Conservation (phyloP, 176 grass and related monocot genomes). For the Calamus simplicifolius region DNA sequence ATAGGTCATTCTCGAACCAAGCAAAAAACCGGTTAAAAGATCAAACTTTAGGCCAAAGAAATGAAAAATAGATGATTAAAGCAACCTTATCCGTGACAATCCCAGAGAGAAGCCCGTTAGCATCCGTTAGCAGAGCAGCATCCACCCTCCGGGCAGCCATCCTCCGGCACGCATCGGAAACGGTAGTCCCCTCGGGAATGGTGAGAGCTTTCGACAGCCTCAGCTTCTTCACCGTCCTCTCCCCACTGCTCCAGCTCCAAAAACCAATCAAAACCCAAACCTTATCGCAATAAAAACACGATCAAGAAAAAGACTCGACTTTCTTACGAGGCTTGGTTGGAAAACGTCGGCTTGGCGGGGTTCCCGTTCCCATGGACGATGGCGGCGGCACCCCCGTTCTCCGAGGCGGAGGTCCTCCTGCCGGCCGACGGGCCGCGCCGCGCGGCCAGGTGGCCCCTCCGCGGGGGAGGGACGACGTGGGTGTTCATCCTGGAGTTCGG, state of each 20-base stretch:
- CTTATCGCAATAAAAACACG: too few species aligned
- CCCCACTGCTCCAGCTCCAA: slow-evolving; percentile 35
- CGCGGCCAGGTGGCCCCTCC: not conserved
- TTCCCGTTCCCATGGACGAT: slow-evolving; percentile 31
- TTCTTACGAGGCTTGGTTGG: slow-evolving; percentile 33
- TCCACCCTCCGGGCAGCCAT: slow-evolving; percentile 78
- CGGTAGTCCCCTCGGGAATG: slow-evolving; percentile 73
- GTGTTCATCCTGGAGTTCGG: not conserved
- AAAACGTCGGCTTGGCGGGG: slow-evolving; percentile 34
- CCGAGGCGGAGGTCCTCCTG: slow-evolving; percentile 4
- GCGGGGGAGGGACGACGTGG: not conserved
- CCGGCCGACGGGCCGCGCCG: not conserved
- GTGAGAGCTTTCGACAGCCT: slow-evolving; percentile 91
- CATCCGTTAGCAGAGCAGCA: slow-evolving; percentile 79
- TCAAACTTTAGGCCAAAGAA: too few species aligned
- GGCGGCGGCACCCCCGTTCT: slow-evolving; percentile 17
- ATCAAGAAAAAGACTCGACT: too few species aligned
- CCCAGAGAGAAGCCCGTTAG: slow-evolving; percentile 90
- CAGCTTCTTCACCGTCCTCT: slow-evolving; percentile 95
- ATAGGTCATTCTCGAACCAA: slow-evolving; percentile 4
- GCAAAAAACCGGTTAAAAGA: not conserved
- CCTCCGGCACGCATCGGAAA: slow-evolving; percentile 83
- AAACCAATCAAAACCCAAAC: slow-evolving; percentile 16
- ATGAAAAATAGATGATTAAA: not conserved
- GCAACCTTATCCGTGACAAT: slow-evolving; percentile 90